Evolutionary conservation across 768 basidiomycete species (phyloP).

Genomic region (Mycena vulgaris): DNA sequence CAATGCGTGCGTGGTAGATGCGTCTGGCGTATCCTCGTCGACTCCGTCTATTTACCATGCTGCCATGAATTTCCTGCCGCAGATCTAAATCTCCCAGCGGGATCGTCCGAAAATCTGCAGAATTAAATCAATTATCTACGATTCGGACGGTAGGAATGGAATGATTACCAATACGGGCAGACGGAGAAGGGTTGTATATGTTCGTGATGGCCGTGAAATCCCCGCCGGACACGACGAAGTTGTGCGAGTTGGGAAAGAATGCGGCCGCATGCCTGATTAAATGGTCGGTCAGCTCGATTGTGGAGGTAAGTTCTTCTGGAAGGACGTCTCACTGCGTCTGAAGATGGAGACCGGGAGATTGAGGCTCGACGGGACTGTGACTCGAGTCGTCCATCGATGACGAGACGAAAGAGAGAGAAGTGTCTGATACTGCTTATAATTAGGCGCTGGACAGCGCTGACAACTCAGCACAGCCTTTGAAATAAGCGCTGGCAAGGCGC

Average conservation of each 20-base stretch:
- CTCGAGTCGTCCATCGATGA: background rate
- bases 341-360: too few relatives aligned
- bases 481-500: too few relatives aligned
- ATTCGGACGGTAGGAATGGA: background rate
- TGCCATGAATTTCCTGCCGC: background rate
- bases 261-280: background rate
- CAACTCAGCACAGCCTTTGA: too few relatives aligned
- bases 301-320: background rate
- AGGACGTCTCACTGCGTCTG: too few relatives aligned
- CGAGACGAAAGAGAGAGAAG: background rate
- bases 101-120: background rate
- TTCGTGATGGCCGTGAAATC: background rate
- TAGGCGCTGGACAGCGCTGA: too few relatives aligned
- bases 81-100: background rate
- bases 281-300: too few relatives aligned
- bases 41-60: background rate
- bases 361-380: too few relatives aligned
- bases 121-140: background rate
- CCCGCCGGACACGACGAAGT: background rate
- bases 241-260: background rate
- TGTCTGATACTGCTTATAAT: too few relatives aligned
- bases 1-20: background rate
- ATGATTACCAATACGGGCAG: background rate
- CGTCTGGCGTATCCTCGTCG: background rate
- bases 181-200: background rate